phyloP scores from a whole-genome alignment of 306 rosid genomes.

The Neltuma alba region DNA sequence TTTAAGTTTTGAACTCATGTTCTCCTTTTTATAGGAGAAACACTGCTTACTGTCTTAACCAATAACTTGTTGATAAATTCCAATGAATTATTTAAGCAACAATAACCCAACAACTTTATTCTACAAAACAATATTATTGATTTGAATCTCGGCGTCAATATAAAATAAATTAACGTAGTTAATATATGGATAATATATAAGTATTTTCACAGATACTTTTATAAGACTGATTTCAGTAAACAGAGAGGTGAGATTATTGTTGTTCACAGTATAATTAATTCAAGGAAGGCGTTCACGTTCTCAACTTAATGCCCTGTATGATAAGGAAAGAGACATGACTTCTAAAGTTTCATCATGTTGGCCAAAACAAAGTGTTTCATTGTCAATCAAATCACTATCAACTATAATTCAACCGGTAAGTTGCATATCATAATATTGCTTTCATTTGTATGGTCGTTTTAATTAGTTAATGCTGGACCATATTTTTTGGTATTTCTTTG shows the following conservation, averaged over 20 bases:
- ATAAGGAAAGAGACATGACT: neutral
- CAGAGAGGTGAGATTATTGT: neutral
- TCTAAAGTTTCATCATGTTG: neutral
- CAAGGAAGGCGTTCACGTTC: neutral
- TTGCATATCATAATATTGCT: constrained; percentile 1
- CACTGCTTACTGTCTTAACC: no score
- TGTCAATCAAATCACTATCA: neutral
- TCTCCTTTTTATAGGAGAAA: no score
- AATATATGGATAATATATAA: no score
- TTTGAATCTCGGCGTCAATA: no score
- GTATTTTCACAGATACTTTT: no score
- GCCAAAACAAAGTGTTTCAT: neutral
- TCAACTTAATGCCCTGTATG: neutral
- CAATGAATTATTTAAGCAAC: no score
- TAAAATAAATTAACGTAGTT: no score
- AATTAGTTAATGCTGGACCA: neutral
- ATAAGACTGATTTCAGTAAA: no score
- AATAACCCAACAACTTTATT: no score
- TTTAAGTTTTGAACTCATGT: no score
- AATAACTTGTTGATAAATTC: no score
- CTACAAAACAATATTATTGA: no score
- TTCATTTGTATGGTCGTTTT: neutral
- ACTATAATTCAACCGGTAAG: neutral
- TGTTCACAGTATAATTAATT: neutral
- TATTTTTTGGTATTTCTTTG: neutral